Percentiles rank a stretch among this genome's conserved stretches.
These are phyloP conservation scores for Cladorrhinum sp. DNA, from an alignment of 2,329 filamentous ascomycete genomes.

Conservation along the genomic window DNA sequence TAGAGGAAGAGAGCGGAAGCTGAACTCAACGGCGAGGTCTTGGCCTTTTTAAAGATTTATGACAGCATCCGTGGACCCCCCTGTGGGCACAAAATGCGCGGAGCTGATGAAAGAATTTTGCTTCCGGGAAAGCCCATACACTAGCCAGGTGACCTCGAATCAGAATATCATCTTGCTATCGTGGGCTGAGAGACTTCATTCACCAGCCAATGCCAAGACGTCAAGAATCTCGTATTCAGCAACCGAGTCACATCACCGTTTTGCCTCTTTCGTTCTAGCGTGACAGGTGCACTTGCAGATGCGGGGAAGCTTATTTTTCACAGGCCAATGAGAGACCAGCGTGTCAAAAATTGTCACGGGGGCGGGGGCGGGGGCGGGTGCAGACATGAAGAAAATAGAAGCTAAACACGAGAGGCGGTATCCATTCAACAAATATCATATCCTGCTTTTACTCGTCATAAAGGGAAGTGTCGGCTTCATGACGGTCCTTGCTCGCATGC, in stretches of 20 bases:
- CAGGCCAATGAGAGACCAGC: neutral
- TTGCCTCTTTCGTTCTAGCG: neutral
- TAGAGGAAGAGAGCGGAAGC: too few species aligned
- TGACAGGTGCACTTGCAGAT: neutral
- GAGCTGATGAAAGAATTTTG: neutral
- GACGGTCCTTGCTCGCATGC: conserved; percentile 35
- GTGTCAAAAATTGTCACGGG: neutral
- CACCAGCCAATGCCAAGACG: neutral
- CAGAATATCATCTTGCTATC: neutral
- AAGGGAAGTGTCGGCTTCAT: conserved; percentile 19
- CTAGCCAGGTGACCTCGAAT: neutral
- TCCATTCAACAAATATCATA: too few species aligned
- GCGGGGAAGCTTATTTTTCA: neutral
- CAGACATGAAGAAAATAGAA: too few species aligned
- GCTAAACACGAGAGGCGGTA: too few species aligned
- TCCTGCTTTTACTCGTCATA: conserved; percentile 16
- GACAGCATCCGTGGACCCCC: too few species aligned
- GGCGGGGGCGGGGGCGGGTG: too few species aligned
- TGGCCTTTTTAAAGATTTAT: neutral
- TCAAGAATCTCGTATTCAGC: neutral
- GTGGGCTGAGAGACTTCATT: neutral
- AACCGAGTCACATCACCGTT: neutral
- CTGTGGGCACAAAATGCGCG: neutral
- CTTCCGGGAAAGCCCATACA: neutral
- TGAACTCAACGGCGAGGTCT: too few species aligned